Evolutionary conservation across 495 filamentous ascomycete genomes (phyloP), one percentile per base, ranked within the genome.

Genomic region (Letharia lupina): DNA sequence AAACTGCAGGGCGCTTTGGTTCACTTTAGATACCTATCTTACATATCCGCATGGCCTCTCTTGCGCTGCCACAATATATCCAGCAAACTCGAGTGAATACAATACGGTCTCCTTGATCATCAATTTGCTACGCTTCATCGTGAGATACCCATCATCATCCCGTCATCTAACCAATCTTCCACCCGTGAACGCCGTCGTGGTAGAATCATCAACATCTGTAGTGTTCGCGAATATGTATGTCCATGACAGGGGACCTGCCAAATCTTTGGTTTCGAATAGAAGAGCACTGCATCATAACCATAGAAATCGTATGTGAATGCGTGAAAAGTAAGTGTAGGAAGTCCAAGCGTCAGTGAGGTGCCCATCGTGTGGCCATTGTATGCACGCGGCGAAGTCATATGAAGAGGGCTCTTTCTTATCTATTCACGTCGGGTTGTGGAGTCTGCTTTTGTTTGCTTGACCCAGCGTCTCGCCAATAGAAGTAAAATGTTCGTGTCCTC

Each of bases 381-480:
- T 37, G 16, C 28, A 35, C 2, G 52, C 6, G 11, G 48, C 28
- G 11, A 54, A 12, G 48, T 54, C 23, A 23, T 31, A 31, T 31
- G 13, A 15, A 54, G 48, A 54, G 13, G 28, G 23, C 1, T 48
- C 7, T 23, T 42, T 15, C 18, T 62, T 45, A 62, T 47, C 42
- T 54, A 8, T 59, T 15, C 20, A 61, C 23, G 42, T 33, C 37
- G n/a, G 35, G 47, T 62, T 35, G 52, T 50, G 28, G 61, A 48
- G 15, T 62, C 68, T 45, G 40, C 33, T 48, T 5, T 66, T 45
- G 60, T 58, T 57, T 15, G 56, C 23, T 40, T 69, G 69, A 50
- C 67, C 54, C 42, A 71, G 40, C 4, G 60, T 65, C n/a, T 71
- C 67, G 52, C 68, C 67, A 56, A 71, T 71, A 11, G 69, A 71